These are phyloP conservation scores for Tothia fuscella DNA, from an alignment of 2,329 filamentous ascomycete genomes.

Conservation along the genomic window DNA sequence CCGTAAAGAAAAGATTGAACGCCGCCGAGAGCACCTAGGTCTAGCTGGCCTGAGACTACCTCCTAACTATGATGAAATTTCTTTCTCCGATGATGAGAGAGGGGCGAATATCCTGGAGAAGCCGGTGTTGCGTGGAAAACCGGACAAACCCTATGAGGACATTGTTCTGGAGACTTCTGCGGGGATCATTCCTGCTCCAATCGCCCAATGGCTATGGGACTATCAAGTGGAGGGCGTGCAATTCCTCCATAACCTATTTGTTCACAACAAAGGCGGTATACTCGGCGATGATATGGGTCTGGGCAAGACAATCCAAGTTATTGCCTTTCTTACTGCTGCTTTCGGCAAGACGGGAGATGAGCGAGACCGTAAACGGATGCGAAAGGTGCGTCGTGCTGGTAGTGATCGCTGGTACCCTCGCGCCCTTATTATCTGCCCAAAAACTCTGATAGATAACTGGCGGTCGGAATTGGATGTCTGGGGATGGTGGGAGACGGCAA, in stretches of 20 bases:
- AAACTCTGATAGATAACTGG: slow-evolving; percentile 85
- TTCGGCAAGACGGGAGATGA: slow-evolving; percentile 93
- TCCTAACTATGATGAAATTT: slow-evolving; percentile 61
- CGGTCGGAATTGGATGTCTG: slow-evolving; percentile 72
- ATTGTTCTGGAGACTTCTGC: slow-evolving; percentile 63
- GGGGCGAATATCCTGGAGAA: slow-evolving; percentile 53
- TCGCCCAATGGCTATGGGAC: slow-evolving; percentile 82
- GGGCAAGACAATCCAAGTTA: slow-evolving; percentile 94
- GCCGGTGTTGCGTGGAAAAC: slow-evolving; percentile 56
- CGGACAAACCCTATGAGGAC: slow-evolving; percentile 60
- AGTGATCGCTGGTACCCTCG: slow-evolving; percentile 65
- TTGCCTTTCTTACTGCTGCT: slow-evolving; percentile 77
- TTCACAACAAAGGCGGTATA: slow-evolving; percentile 82
- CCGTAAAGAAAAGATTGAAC: slow-evolving; percentile 59
- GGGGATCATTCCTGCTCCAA: slow-evolving; percentile 73
- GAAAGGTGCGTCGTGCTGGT: slow-evolving; percentile 59
- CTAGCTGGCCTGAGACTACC: slow-evolving; percentile 63
- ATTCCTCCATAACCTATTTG: slow-evolving; percentile 80
- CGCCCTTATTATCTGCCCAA: slow-evolving; percentile 77
- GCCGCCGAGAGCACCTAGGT: slow-evolving; percentile 44
- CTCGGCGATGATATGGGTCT: slow-evolving; percentile 96
- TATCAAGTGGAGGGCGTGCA: slow-evolving; percentile 80
- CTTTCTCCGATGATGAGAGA: slow-evolving; percentile 60
- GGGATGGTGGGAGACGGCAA: slow-evolving; percentile 90
- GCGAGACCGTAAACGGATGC: slow-evolving; percentile 73